Percentiles rank a stretch among this genome's conserved stretches.
phyloP scores from a whole-genome alignment of 176 grass and related monocot genomes.

The Musa schizocarpa region DNA sequence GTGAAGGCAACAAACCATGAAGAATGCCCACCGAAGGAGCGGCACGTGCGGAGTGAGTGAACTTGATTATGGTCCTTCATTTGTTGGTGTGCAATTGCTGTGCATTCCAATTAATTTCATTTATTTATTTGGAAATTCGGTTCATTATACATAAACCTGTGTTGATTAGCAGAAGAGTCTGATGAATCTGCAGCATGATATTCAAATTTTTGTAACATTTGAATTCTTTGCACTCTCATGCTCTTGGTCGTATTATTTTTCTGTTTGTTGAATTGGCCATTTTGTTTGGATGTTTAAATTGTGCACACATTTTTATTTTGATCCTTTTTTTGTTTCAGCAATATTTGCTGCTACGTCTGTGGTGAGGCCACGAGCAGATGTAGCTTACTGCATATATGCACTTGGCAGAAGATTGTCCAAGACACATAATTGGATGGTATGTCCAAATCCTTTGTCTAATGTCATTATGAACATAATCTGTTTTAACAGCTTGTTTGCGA shows the following conservation, averaged over 20 bases:
- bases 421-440: slow-evolving; percentile 88
- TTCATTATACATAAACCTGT: neutral
- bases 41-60: slow-evolving; percentile 86
- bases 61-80: neutral
- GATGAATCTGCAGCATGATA: neutral
- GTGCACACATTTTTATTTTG: neutral
- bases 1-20: slow-evolving; percentile 95
- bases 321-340: slow-evolving; percentile 28
- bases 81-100: neutral
- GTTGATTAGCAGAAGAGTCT: neutral
- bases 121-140: neutral
- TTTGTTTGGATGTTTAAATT: neutral
- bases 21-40: slow-evolving; percentile 91
- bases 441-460: neutral
- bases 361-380: slow-evolving; percentile 59
- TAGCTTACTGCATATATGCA: slow-evolving; percentile 77
- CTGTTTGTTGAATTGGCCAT: neutral
- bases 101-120: neutral
- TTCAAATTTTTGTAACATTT: neutral
- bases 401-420: slow-evolving; percentile 76
- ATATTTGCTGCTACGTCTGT: slow-evolving; percentile 59
- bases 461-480: neutral
- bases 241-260: neutral
- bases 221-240: neutral
- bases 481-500: neutral